Conservation (phyloP, 2,329 filamentous ascomycete species). For the Pseudogymnoascus sp. region DNA sequence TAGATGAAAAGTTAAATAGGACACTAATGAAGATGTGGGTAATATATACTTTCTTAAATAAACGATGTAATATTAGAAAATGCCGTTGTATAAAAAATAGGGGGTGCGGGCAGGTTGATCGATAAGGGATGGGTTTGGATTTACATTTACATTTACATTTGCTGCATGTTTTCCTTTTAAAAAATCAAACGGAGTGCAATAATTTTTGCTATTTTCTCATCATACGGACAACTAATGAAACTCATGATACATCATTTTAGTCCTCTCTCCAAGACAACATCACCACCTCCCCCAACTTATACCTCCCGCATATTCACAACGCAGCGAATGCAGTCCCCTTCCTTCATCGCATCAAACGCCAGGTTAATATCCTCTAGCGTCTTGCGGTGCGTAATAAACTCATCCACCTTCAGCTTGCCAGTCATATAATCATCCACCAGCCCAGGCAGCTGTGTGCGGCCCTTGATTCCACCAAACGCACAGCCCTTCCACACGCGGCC, state of each 20-base stretch:
- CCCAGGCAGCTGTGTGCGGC: slow-evolving; percentile 79
- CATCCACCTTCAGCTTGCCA: slow-evolving; percentile 91
- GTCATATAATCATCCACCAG: slow-evolving; percentile 86
- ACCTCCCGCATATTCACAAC: slow-evolving; percentile 60
- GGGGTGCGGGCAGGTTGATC: neutral
- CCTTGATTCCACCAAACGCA: slow-evolving; percentile 97
- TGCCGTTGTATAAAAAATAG: neutral
- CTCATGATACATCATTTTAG: neutral
- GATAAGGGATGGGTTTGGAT: too few species aligned
- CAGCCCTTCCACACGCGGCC: slow-evolving; percentile 97
- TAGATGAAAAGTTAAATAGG: neutral
- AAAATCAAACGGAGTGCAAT: neutral
- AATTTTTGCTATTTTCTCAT: neutral
- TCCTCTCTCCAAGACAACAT: neutral
- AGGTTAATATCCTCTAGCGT: slow-evolving; percentile 75
- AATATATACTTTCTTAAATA: neutral
- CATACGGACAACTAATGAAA: neutral
- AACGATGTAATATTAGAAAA: neutral
- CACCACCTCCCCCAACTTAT: neutral
- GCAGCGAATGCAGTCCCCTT: slow-evolving; percentile 92
- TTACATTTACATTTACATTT: neutral
- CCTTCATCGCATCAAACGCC: slow-evolving; percentile 91
- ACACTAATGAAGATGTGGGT: neutral
- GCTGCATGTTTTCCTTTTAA: neutral
- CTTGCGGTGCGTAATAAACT: slow-evolving; percentile 98